Percentiles rank a stretch among this genome's conserved stretches.
These are phyloP conservation scores for Alternaria rosae DNA, from an alignment of 2,329 filamentous ascomycete genomes.

Conservation along the genomic window DNA sequence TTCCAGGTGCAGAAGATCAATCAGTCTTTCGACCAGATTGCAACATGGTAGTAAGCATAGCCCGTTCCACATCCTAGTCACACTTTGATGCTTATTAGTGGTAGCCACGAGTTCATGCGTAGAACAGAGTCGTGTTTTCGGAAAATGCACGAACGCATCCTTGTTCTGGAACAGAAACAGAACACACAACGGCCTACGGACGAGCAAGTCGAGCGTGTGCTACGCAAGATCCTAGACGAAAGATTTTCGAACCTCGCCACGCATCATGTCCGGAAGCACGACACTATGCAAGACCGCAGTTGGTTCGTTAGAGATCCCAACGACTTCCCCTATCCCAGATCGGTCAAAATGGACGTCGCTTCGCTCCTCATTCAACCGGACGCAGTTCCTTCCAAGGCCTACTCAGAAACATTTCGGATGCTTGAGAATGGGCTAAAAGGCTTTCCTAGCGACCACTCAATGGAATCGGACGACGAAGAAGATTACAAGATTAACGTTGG, in stretches of 20 bases:
- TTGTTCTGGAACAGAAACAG: constrained; percentile 37
- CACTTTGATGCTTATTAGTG: constrained; percentile 8
- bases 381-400: constrained; percentile 39
- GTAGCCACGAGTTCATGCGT: constrained; percentile 41
- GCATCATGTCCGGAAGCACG: constrained; percentile 14
- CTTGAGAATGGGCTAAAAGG: constrained; percentile 29
- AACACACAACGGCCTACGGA: constrained; percentile 33
- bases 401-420: constrained; percentile 38
- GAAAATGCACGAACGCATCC: constrained; percentile 36
- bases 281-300: constrained; percentile 20
- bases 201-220: constrained; percentile 45
- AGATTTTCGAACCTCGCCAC: constrained; percentile 28
- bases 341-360: constrained; percentile 30
- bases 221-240: constrained; percentile 47
- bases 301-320: constrained; percentile 29
- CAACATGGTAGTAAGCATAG: constrained; percentile 42
- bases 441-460: constrained; percentile 23
- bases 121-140: constrained; percentile 40
- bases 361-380: constrained; percentile 37
- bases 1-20: constrained; percentile 45
- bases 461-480: constrained; percentile 4
- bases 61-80: not conserved
- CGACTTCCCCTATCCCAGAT: constrained; percentile 16
- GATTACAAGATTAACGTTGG: not conserved
- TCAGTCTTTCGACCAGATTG: constrained; percentile 42